A percentile compares a stretch with the other conserved stretches of the same genome.
These are phyloP conservation scores for Leccinum rimulosum DNA, from an alignment of 768 basidiomycete species.

Conservation along the genomic window DNA sequence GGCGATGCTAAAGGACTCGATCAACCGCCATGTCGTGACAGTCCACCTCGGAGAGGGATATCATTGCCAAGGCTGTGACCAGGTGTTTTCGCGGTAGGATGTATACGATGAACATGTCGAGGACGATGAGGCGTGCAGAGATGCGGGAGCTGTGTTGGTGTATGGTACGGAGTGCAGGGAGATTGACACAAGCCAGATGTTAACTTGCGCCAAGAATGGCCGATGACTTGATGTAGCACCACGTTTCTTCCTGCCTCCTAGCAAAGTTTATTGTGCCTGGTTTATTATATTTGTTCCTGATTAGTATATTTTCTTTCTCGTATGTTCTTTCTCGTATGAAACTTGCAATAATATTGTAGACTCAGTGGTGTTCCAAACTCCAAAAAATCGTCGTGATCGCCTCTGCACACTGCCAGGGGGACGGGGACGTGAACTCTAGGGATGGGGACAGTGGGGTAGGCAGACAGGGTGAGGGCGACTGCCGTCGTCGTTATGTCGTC, in stretches of 20 bases:
- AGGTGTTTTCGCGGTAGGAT: slow-evolving; percentile 2
- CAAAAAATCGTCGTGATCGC: no score
- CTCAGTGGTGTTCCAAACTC: no score
- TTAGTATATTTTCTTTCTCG: not conserved
- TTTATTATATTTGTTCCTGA: no score
- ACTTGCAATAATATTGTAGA: no score
- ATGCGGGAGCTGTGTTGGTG: not conserved
- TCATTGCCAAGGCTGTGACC: not conserved
- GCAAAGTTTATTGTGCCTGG: no score
- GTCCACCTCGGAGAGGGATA: slow-evolving; percentile 1
- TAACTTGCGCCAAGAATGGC: not conserved
- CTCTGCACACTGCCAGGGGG: no score
- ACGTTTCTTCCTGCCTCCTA: not conserved
- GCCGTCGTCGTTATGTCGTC: no score
- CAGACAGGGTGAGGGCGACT: no score
- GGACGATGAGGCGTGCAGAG: not conserved
- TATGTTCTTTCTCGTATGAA: not conserved
- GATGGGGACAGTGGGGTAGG: no score
- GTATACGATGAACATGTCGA: not conserved
- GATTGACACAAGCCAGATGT: not conserved
- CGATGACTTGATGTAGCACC: not conserved
- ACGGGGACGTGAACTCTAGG: no score
- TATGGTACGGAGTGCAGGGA: not conserved
- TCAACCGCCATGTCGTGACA: slow-evolving; percentile 1
- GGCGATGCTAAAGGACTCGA: not conserved